Evolutionary conservation across 2,329 filamentous ascomycete genomes (phyloP), one percentile per base, ranked within the genome.

Genomic region (Botrytis pseudocinerea): DNA sequence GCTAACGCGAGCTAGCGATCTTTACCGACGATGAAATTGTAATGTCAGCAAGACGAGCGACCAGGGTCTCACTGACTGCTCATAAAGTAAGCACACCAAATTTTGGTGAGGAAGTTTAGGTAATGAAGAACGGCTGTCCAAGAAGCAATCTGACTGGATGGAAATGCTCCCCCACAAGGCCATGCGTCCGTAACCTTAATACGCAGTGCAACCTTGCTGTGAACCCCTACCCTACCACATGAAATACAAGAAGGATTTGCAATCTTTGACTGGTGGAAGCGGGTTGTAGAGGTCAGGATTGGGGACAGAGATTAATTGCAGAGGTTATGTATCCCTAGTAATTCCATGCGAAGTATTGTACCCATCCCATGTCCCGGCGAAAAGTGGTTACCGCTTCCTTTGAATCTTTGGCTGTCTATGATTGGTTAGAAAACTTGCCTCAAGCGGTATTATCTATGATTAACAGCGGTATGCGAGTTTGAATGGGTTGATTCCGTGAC

Each of bases 371-470:
- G 54, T 69, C 51, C 35, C 48, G 2, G 28, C 12, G 64, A 46
- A 54, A 72, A 38, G 18, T 48, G 35, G 70, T 72, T 72, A 72
- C 70, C 70, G 70, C 70, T 48, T 48, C 59, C 40, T 72, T 44
- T 48, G 62, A 20, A 14, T 10, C 22, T 16, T 60, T 51, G 10
- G 18, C 8, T 12, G 10, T 25, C 22, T 28, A 25, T 76, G 72
- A 79, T 79, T 79, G 78, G 78, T 35, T 66, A 44, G 66, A 70
- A 69, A 63, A 73, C 63, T 76, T 64, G 68, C 74, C 74, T 40
- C 46, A 74, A 74, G 70, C 28, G 65, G 75, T 73, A 74, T 71
- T 48, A 57, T 51, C 69, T 28, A 63, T 66, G 38, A 28, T 74
- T 46, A 71, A 74, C 65, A 74, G 75, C 76, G 77, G 77, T 77